Evolutionary conservation across 805 yeast species (phyloP).

Genomic region (Kuraishia molischiana): DNA sequence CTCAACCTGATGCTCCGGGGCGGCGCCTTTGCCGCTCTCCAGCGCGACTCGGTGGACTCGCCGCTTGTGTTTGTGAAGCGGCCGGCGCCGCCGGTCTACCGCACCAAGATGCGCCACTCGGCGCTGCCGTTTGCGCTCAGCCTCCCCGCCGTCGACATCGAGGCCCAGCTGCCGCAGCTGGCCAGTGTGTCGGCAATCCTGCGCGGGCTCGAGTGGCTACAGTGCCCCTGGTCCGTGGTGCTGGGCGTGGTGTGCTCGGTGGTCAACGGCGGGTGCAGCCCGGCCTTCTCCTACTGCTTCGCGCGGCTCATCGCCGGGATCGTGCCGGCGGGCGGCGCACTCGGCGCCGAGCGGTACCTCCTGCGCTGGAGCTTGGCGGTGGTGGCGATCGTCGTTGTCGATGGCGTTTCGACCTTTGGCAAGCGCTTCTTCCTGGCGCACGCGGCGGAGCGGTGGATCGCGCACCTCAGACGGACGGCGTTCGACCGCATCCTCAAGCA

Average conservation of each 20-base stretch:
- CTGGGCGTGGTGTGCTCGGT: constrained; percentile 47
- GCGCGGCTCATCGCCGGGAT: constrained; percentile 61
- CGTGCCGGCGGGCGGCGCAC: constrained; percentile 31
- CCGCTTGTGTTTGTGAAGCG: not conserved
- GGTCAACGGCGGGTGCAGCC: constrained; percentile 55
- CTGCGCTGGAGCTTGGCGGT: constrained; percentile 63
- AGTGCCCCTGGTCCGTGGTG: constrained; percentile 12
- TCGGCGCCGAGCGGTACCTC: constrained; percentile 19
- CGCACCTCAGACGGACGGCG: constrained; percentile 35
- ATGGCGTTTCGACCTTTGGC: constrained; percentile 46
- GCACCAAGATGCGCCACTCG: not conserved
- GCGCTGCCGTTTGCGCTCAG: too few relatives aligned
- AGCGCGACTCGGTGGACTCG: not conserved
- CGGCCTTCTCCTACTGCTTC: constrained; percentile 70
- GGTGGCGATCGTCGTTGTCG: constrained; percentile 49
- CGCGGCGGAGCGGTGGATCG: constrained; percentile 63
- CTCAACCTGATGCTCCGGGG: constrained; percentile 15
- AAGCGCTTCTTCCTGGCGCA: constrained; percentile 41
- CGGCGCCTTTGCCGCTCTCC: constrained; percentile 4
- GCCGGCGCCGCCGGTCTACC: constrained; percentile 3
- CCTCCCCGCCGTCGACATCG: not conserved
- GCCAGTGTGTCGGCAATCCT: not conserved
- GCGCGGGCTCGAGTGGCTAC: not conserved
- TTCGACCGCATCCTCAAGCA: constrained; percentile 42
- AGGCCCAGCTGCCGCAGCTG: constrained; percentile 5